phyloP scores from a whole-genome alignment of 2,329 filamentous ascomycete genomes.

The Ascosphaera acerosa region DNA sequence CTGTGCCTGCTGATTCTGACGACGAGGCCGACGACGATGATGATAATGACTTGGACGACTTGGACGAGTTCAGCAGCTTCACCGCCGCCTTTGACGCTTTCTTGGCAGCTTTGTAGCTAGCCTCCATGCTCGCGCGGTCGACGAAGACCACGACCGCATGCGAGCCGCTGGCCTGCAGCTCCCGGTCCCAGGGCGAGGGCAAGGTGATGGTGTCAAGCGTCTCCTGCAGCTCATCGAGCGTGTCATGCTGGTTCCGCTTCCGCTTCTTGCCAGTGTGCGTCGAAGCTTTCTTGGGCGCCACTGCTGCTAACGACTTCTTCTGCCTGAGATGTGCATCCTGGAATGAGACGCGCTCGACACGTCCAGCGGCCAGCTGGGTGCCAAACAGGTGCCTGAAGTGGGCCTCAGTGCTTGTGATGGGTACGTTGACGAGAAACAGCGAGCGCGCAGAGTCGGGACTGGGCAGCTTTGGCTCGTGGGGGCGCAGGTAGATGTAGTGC shows the following conservation, averaged over 20 bases:
- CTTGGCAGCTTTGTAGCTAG: conserved; percentile 51
- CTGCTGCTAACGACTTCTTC: conserved; percentile 6
- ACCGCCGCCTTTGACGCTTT: conserved; percentile 24
- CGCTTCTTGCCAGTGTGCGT: conserved; percentile 22
- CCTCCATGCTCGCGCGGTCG: conserved; percentile 52
- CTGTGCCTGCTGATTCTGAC: no score
- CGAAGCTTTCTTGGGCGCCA: conserved; percentile 2
- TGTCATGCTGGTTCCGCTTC: conserved; percentile 22
- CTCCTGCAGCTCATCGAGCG: conserved; percentile 22
- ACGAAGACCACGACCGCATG: conserved; percentile 64
- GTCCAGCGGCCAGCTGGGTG: conserved; percentile 45
- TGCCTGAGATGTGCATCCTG: conserved; percentile 25
- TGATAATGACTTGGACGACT: neutral
- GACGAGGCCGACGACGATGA: no score
- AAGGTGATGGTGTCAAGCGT: conserved; percentile 36
- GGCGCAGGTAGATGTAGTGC: conserved; percentile 71
- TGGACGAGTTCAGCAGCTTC: no score
- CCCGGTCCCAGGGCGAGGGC: conserved; percentile 47
- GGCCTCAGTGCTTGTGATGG: conserved; percentile 52
- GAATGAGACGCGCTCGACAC: conserved; percentile 56
- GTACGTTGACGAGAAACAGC: conserved; percentile 77
- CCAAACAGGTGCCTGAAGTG: conserved; percentile 56
- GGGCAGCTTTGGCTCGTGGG: conserved; percentile 55
- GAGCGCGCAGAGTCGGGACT: conserved; percentile 49
- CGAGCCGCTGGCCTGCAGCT: conserved; percentile 45